Percentiles rank a stretch among this genome's conserved stretches.
Conservation (phyloP, 345 rosid species). For the Salix caprea region DNA sequence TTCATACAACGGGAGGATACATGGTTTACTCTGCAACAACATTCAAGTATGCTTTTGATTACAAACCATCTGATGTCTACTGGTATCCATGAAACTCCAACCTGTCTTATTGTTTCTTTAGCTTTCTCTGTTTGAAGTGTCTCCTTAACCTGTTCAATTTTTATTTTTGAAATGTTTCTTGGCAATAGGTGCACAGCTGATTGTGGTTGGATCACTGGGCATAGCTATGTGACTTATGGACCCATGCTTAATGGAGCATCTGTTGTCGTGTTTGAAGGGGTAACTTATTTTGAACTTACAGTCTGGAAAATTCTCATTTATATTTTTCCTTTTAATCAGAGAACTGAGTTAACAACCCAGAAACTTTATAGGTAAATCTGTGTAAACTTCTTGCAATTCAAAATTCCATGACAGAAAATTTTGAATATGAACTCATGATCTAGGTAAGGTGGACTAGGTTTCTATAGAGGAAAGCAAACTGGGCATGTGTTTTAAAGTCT, state of each 20-base stretch:
- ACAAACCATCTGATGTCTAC: conserved; percentile 81
- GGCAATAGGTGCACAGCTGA: conserved; percentile 94
- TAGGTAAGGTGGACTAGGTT: not conserved
- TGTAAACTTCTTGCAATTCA: not conserved
- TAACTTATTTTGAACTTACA: conserved; percentile 29
- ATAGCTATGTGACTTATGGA: conserved; percentile 96
- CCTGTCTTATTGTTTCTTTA: conserved; percentile 1
- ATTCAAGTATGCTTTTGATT: conserved; percentile 96
- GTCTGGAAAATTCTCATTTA: not conserved
- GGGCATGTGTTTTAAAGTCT: not conserved
- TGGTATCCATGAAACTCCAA: conserved; percentile 49
- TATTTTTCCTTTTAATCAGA: conserved; percentile 1
- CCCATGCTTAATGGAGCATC: conserved; percentile 97
- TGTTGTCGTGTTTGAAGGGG: conserved; percentile 84
- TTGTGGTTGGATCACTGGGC: conserved; percentile 99
- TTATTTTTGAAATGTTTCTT: conserved; percentile 4
- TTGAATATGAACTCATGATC: not conserved
- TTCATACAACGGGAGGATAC: conserved; percentile 97
- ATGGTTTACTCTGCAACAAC: conserved; percentile 95
- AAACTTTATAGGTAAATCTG: not conserved
- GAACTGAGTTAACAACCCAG: not conserved
- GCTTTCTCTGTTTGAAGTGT: conserved; percentile 12
- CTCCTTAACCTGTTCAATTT: not conserved
- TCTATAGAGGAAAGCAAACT: not conserved
- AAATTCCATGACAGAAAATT: not conserved